These are phyloP conservation scores for Rubroboletus satanas DNA, from an alignment of 768 basidiomycete genomes.

Conservation along the genomic window DNA sequence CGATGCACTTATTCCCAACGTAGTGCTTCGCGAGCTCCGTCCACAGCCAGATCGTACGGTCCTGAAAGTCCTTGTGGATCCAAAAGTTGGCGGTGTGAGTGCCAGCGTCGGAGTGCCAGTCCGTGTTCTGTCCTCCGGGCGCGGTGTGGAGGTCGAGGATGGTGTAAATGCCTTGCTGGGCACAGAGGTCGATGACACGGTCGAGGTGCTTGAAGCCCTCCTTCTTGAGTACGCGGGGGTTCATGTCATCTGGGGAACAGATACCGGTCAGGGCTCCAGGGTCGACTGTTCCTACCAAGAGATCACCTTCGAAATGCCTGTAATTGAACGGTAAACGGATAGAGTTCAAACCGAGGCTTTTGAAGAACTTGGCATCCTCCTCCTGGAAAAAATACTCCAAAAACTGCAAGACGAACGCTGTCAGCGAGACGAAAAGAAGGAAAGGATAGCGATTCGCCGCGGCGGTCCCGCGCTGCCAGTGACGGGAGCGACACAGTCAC, in stretches of 20 bases:
- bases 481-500: constrained; percentile 1
- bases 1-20: constrained; percentile 75
- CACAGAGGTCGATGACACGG: constrained; percentile 72
- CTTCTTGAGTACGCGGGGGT: constrained; percentile 71
- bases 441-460: background rate
- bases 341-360: constrained; percentile 74
- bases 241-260: constrained; percentile 56
- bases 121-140: constrained; percentile 70
- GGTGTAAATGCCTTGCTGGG: constrained; percentile 70
- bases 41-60: constrained; percentile 77
- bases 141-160: constrained; percentile 80
- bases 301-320: constrained; percentile 55
- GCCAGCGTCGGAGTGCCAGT: constrained; percentile 78
- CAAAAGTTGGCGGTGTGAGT: constrained; percentile 72
- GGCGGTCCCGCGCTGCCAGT: background rate
- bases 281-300: background rate
- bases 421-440: background rate
- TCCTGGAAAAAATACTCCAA: constrained; percentile 82
- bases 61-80: constrained; percentile 83
- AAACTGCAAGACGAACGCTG: constrained; percentile 43
- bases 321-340: constrained; percentile 77
- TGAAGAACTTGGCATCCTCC: constrained; percentile 72
- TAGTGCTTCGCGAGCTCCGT: constrained; percentile 71
- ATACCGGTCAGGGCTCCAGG: background rate
- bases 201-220: constrained; percentile 81